Base-by-base conservation (phyloP, 352 stramenopile genomes). In the Pythium aristosporum region DNA sequence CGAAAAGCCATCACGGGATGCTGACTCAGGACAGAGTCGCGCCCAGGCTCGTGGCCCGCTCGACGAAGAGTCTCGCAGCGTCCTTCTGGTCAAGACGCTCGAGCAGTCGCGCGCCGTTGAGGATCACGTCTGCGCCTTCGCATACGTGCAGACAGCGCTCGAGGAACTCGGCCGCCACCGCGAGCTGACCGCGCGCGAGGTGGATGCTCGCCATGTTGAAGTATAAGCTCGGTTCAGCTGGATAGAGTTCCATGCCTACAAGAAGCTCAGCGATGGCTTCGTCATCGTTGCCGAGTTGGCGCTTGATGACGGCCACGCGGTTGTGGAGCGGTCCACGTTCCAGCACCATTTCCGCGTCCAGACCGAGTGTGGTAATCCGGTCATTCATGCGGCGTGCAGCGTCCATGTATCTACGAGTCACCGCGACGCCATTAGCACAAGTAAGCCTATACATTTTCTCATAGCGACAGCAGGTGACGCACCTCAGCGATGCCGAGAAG, bases 131-230 rank as follows among this genome's bases (percentile, higher is more conserved):
- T n/a, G 41, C 32, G 20, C 41, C 37, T 23, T 46, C 28, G 37
- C 61, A 68, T 1, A 63, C 53, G 39, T 43, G 16, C 23, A 68
- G 52, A 30, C 61, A 68, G 12, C 61, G 52, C 12, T 68, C 46
- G 7, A 68, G 61, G 34, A 61, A 48, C 5, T n/a, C 30, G 16
- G 21, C 56, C 4, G 71, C 75, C 37, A 58, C 52, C 6, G 71
- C 48, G 3, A 44, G 9, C n/a, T 79, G 48, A 2, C 62, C 58
- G 18, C 56, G 44, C 5, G 74, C 20, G 0, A 73, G 58, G 16
- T 77, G 64, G 18, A 80, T 75, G 30, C 82, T 16, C 32, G 69
- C 80, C 1, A 68, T 61, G 57, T 91, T 91, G 20, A 84, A 74
- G 46, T 81, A 63, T 18, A 91, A 54, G 16, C 82, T 64, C 0